These are phyloP conservation scores for Exophiala viscosa DNA, from an alignment of 2,329 filamentous ascomycete species.

Conservation along the genomic window DNA sequence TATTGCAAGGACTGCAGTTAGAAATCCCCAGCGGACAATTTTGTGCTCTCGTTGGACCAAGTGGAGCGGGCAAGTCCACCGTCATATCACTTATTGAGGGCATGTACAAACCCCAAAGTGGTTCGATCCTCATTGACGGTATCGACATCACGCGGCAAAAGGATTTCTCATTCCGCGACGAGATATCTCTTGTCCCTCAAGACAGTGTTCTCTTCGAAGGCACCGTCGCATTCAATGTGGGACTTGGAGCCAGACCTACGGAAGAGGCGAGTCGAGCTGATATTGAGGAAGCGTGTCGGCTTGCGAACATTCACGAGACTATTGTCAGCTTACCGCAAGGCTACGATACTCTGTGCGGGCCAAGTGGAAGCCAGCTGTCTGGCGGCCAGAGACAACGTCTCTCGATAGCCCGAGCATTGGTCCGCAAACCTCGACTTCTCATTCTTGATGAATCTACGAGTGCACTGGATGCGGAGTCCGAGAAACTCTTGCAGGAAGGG, in stretches of 20 bases:
- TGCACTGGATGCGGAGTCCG: slow-evolving; percentile 79
- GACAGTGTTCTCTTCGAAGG: slow-evolving; percentile 92
- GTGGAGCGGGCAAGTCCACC: slow-evolving; percentile 88
- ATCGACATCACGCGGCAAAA: slow-evolving; percentile 64
- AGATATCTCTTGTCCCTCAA: slow-evolving; percentile 83
- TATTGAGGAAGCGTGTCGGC: slow-evolving; percentile 69
- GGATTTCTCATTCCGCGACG: slow-evolving; percentile 65
- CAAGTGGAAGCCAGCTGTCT: slow-evolving; percentile 52
- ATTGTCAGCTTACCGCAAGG: slow-evolving; percentile 47
- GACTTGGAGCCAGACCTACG: slow-evolving; percentile 62
- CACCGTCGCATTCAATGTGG: slow-evolving; percentile 81
- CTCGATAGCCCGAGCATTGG: slow-evolving; percentile 53
- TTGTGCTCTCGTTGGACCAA: slow-evolving; percentile 76
- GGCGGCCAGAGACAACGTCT: slow-evolving; percentile 59
- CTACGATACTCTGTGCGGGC: slow-evolving; percentile 52
- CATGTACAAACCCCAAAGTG: slow-evolving; percentile 83
- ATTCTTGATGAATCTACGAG: slow-evolving; percentile 88
- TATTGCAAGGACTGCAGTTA: slow-evolving; percentile 56
- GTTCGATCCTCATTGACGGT: slow-evolving; percentile 75
- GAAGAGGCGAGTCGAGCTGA: slow-evolving; percentile 65
- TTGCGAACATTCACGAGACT: slow-evolving; percentile 51
- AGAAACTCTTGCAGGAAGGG: slow-evolving; percentile 79
- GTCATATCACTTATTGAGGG: slow-evolving; percentile 87
- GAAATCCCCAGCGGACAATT: slow-evolving; percentile 42
- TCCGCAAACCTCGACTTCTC: slow-evolving; percentile 64